These are phyloP conservation scores for Termitomyces sp. DNA, from an alignment of 768 basidiomycete species.

Conservation along the genomic window DNA sequence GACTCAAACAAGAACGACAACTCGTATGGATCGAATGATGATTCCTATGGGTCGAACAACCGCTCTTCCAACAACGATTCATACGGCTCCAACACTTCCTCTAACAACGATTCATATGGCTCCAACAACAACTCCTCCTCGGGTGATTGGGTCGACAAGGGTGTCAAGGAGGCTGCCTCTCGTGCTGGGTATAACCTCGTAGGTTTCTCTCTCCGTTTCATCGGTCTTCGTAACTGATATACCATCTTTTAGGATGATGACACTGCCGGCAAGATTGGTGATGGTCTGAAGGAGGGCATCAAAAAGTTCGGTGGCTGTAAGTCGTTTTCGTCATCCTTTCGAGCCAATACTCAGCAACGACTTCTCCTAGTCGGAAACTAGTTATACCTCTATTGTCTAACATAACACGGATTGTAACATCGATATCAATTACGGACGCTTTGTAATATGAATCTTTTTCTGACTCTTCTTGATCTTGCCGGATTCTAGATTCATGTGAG, in stretches of 20 bases:
- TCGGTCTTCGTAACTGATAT: not conserved
- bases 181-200: constrained; percentile 43
- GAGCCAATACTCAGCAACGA: not conserved
- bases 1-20: constrained; percentile 14
- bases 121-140: constrained; percentile 8
- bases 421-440: not conserved
- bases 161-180: constrained; percentile 30
- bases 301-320: constrained; percentile 29
- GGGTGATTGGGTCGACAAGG: constrained; percentile 23
- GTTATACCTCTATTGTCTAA: not conserved
- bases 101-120: constrained; percentile 7
- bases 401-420: not conserved
- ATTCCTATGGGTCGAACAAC: not conserved
- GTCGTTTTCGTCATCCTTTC: not conserved
- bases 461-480: not conserved
- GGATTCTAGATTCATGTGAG: too few species aligned
- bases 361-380: not conserved
- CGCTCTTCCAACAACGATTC: constrained; percentile 4
- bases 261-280: constrained; percentile 33
- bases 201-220: not conserved
- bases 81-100: not conserved
- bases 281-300: constrained; percentile 28
- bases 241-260: constrained; percentile 22
- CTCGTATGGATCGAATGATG: constrained; percentile 8
- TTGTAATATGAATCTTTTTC: not conserved